Evolutionary conservation across 495 filamentous ascomycete species (phyloP).

Genomic region (Penicillium maclennaniae): DNA sequence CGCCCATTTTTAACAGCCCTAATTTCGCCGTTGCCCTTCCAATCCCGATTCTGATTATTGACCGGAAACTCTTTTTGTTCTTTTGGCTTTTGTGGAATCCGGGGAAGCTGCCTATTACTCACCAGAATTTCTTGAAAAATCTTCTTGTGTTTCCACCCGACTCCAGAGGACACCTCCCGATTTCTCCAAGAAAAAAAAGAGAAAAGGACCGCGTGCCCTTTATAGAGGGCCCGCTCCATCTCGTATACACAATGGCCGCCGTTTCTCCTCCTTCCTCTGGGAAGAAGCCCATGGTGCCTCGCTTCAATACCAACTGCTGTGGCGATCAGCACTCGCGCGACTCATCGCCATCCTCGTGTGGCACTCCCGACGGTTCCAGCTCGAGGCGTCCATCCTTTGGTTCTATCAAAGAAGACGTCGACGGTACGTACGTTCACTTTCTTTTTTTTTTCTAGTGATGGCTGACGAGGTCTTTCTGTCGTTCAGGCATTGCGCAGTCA

Average conservation of each 20-base stretch:
- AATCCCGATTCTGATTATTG: slow-evolving; percentile 4
- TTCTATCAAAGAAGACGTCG: slow-evolving; percentile 46
- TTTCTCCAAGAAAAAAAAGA: background rate
- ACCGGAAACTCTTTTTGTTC: slow-evolving; percentile 19
- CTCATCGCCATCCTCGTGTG: slow-evolving; percentile 36
- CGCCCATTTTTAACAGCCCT: slow-evolving; percentile 12
- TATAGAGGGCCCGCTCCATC: slow-evolving; percentile 35
- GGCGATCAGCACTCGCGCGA: slow-evolving; percentile 35
- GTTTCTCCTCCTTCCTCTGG: slow-evolving; percentile 20
- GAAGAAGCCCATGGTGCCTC: slow-evolving; percentile 24
- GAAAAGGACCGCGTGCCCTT: slow-evolving; percentile 13
- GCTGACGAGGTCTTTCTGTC: slow-evolving; percentile 7
- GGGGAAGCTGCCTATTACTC: slow-evolving; percentile 29
- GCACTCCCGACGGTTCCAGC: slow-evolving; percentile 38
- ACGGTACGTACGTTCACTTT: slow-evolving; percentile 23
- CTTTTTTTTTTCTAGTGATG: background rate
- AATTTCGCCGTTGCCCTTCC: background rate
- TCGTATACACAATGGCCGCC: slow-evolving; percentile 33
- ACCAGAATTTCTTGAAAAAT: slow-evolving; percentile 14
- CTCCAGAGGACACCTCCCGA: slow-evolving; percentile 18
- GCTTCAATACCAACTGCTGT: slow-evolving; percentile 19
- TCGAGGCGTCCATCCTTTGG: slow-evolving; percentile 44
- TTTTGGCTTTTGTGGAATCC: slow-evolving; percentile 35
- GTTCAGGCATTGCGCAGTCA: slow-evolving; percentile 61
- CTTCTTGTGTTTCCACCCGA: slow-evolving; percentile 15